Evolutionary conservation across 768 basidiomycete genomes (phyloP), one percentile per base, ranked within the genome.

Genomic region (Amanita jacksonii): DNA sequence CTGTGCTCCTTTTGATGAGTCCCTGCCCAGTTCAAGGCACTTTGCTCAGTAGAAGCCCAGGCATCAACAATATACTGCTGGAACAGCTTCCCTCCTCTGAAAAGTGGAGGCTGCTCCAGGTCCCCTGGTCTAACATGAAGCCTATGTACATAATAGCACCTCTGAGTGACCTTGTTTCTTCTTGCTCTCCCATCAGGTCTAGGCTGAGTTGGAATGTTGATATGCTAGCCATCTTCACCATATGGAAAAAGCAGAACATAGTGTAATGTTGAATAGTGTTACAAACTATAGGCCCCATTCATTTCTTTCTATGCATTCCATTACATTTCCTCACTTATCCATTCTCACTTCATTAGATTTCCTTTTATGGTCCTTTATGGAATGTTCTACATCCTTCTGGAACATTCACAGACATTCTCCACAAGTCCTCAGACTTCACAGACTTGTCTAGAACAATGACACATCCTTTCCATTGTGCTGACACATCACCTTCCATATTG

Each of bases 21-120:
- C 8, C 43, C 23, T 12, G 65, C 32, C 54, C 54, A 76, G 8
- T 30, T 40, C 0, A 78, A 56, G 1, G 57, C 53, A 5, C 36
- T 50, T 16, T 74, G 70, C 2, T 77, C 72, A 20, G 62, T 52
- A 0, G 58, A 53, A 12, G 73, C 71, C 65, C 63, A 77, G 2
- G 49, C 53, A 60, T 77, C 70, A 36, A 66, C 65, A 28, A 69
- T 38, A 48, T 60, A 70, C 34, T 72, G 63, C 41, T 73, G 69
- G 27, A 76, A 63, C 0, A 77, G 59, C 18, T 54, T 54, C 1
- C 64, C 60, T 41, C 56, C 67, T 19, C 46, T 53, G 44, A 70
- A 62, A 7, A 72, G 36, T 43, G 56, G 55, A 3, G 32, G 8
- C 19, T 51, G 57, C 31, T 64, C 53, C n/a, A 2, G 8, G 19